Evolutionary conservation across 768 basidiomycete genomes (phyloP), one percentile per base, ranked within the genome.

Genomic region (Heimioporus sp.): DNA sequence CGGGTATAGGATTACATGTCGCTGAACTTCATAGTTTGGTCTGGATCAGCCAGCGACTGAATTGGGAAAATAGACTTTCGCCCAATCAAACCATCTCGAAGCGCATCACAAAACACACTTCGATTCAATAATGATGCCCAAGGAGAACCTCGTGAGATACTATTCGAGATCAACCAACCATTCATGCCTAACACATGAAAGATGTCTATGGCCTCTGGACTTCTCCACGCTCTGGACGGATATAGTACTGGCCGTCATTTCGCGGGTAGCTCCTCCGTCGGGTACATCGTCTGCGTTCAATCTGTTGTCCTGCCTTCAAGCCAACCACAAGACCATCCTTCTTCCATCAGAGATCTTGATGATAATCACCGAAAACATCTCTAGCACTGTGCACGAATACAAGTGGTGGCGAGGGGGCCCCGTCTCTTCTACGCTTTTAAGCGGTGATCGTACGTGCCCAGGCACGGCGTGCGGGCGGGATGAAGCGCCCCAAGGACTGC

Each of bases 401-500:
- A 43, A 30, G n/a, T n/a, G 43, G 17, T 46, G 50, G 44, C 17
- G 38, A n/a, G 39, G 10, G 43, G 32, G 20, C 10, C 12, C 6
- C 10, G 28, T 48, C 6, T 47, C 51, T 11, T 48, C 6, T 41
- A 39, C 6, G 31, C 35, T 11, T 46, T 36, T 21, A 20, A 35
- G 17, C 24, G 17, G 21, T 38, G 43, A 31, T 21, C 31, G 10
- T 35, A 11, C n/a, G 32, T 19, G 17, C 17, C 37, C 28, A 91
- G 73, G 15, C 81, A 80, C 3, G 90, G 89, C 4, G 59, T 61
- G 37, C 69, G 68, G 0, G 72, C 56, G 4, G 58, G 55, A 42
- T 90, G 84, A 3, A 89, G 69, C 1, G 71, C 60, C n/a, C 74
- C 70, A 10, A 92, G 74, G 16, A 89, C 75, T 8, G 70, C 63